A percentile compares a stretch with the other conserved stretches of the same genome.
Evolutionary conservation across 768 basidiomycete genomes (phyloP).

Genomic region (Podaxis carcinomalis): DNA sequence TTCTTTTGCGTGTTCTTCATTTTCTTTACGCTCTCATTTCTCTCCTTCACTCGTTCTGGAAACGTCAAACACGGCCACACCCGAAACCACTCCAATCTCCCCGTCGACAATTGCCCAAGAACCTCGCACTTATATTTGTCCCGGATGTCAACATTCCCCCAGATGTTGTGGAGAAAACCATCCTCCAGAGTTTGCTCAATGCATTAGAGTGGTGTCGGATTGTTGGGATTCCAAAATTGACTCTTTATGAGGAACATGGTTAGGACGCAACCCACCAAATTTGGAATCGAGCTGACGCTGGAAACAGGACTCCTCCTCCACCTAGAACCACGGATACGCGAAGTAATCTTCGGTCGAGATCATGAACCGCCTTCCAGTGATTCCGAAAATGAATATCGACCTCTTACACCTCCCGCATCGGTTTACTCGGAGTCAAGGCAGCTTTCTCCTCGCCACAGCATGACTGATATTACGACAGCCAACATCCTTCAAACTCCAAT

Average conservation of each 20-base stretch:
- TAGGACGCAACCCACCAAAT: slow-evolving; percentile 17
- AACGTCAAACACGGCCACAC: slow-evolving; percentile 26
- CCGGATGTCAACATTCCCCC: slow-evolving; percentile 32
- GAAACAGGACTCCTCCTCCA: neutral
- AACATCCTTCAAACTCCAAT: slow-evolving; percentile 14
- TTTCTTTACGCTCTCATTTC: slow-evolving; percentile 45
- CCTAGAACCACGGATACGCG: neutral
- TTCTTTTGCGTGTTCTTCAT: slow-evolving; percentile 55
- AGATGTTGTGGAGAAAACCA: slow-evolving; percentile 32
- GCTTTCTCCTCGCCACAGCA: slow-evolving; percentile 43
- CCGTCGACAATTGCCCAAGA: slow-evolving; percentile 57
- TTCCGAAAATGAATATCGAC: slow-evolving; percentile 58
- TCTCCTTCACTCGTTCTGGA: slow-evolving; percentile 35
- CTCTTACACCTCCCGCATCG: slow-evolving; percentile 74
- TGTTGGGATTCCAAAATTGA: slow-evolving; percentile 60
- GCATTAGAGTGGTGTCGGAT: slow-evolving; percentile 58
- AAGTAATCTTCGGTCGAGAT: neutral
- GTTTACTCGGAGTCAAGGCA: slow-evolving; percentile 66
- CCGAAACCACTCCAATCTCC: slow-evolving; percentile 47
- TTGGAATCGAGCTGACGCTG: neutral
- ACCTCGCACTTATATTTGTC: slow-evolving; percentile 63
- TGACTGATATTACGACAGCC: slow-evolving; percentile 15
- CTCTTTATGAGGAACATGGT: slow-evolving; percentile 74
- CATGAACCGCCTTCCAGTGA: slow-evolving; percentile 27
- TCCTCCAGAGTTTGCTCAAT: slow-evolving; percentile 51